These are phyloP conservation scores for Brassica juncea DNA, from an alignment of 345 rosid genomes.

Conservation along the genomic window DNA sequence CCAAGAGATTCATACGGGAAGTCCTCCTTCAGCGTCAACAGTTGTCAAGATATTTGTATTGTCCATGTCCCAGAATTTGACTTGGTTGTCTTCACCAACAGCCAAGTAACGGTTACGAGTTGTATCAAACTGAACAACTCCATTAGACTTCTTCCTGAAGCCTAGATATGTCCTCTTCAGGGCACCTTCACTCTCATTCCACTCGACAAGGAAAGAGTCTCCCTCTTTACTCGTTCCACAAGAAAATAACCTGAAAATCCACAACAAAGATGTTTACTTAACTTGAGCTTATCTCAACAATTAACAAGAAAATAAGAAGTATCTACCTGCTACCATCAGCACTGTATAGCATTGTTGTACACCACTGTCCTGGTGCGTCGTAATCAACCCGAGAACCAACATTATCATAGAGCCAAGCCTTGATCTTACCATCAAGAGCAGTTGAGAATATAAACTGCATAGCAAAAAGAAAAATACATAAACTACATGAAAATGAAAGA, in stretches of 20 bases:
- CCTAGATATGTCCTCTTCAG: conserved; percentile 64
- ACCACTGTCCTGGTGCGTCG: conserved; percentile 86
- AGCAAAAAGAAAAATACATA: not conserved
- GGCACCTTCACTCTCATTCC: conserved; percentile 85
- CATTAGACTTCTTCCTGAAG: conserved; percentile 59
- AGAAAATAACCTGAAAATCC: conserved; percentile 63
- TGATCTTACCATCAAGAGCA: conserved; percentile 83
- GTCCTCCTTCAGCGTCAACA: conserved; percentile 74
- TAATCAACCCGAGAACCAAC: conserved; percentile 82
- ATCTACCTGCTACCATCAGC: conserved; percentile 83
- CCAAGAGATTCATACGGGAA: conserved; percentile 47
- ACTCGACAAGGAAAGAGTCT: conserved; percentile 71
- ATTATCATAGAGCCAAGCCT: conserved; percentile 89
- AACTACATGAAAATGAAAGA: not conserved
- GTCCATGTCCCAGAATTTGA: conserved; percentile 85
- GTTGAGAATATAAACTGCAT: conserved; percentile 88
- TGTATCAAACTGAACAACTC: conserved; percentile 71
- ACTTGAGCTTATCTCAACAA: not conserved
- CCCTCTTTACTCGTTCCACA: conserved; percentile 88
- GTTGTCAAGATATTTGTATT: conserved; percentile 48
- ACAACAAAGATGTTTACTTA: not conserved
- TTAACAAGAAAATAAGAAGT: not conserved
- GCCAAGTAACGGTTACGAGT: conserved; percentile 65
- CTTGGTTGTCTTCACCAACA: conserved; percentile 65
- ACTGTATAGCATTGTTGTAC: conserved; percentile 84